Conservation (phyloP, 345 rosid genomes). For the Arabidopsis arenosa region DNA sequence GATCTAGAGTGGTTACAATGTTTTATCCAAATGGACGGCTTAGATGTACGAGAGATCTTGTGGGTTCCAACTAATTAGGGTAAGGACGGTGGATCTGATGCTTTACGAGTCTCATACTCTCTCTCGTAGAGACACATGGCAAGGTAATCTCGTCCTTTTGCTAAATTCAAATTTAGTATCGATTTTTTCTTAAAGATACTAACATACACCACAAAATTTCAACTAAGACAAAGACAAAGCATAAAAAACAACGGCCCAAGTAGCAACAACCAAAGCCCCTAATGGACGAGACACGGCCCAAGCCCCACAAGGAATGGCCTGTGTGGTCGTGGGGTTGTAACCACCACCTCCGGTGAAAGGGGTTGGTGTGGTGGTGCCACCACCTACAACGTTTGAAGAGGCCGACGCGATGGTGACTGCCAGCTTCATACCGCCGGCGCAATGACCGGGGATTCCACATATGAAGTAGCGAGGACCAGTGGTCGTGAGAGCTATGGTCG, state of each 20-base stretch:
- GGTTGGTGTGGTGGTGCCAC: conserved; percentile 31
- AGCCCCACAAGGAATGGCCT: conserved; percentile 38
- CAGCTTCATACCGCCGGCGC: conserved; percentile 75
- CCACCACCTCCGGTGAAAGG: conserved; percentile 34
- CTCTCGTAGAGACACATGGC: conserved; percentile 19
- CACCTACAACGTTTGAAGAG: conserved; percentile 15
- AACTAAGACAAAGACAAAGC: conserved; percentile 25
- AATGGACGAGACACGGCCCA: conserved; percentile 30
- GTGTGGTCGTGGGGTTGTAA: conserved; percentile 39
- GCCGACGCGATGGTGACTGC: conserved; percentile 52
- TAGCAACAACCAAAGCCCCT: conserved; percentile 18
- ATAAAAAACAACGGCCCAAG: conserved; percentile 33
- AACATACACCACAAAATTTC: conserved; percentile 4
- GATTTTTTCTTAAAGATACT: not conserved
- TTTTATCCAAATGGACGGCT: conserved; percentile 31
- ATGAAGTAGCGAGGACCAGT: conserved; percentile 82
- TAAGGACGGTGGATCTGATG: conserved; percentile 22
- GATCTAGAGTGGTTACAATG: conserved; percentile 39
- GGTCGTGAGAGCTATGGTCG: conserved; percentile 72
- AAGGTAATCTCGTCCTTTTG: not conserved
- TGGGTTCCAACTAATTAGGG: conserved; percentile 38
- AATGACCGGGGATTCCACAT: conserved; percentile 70
- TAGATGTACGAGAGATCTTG: conserved; percentile 29
- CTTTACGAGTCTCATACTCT: conserved; percentile 20
- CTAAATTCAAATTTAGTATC: not conserved